A percentile compares a stretch with the other conserved stretches of the same genome.
phyloP scores from a whole-genome alignment of 2,329 filamentous ascomycete genomes.

The Aspergillus tubingensis region DNA sequence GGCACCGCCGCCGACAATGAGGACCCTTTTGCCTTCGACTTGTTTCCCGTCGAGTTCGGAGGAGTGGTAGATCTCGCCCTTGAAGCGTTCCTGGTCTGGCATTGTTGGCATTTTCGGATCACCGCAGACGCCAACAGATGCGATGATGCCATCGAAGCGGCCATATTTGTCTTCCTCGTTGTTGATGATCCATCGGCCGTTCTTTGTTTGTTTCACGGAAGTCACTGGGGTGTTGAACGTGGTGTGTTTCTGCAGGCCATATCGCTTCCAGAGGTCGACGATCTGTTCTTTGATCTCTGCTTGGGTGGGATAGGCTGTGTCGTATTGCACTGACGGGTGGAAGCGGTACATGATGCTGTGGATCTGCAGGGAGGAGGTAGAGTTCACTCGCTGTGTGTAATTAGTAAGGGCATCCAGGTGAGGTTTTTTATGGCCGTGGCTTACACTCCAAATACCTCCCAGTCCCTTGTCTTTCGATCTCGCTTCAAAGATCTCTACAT shows the following conservation, averaged over 20 bases:
- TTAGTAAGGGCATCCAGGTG: not conserved
- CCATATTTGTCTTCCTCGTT: slow-evolving; percentile 69
- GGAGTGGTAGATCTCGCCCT: slow-evolving; percentile 73
- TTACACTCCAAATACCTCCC: slow-evolving; percentile 78
- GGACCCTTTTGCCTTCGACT: slow-evolving; percentile 72
- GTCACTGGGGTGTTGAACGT: slow-evolving; percentile 70
- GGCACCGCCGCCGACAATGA: slow-evolving; percentile 74
- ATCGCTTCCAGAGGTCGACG: slow-evolving; percentile 70
- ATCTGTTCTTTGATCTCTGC: slow-evolving; percentile 75
- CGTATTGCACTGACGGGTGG: slow-evolving; percentile 75
- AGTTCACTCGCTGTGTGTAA: slow-evolving; percentile 67
- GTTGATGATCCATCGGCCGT: slow-evolving; percentile 77
- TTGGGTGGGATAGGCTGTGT: slow-evolving; percentile 73
- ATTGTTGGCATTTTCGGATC: slow-evolving; percentile 73
- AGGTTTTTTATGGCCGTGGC: slow-evolving; percentile 25
- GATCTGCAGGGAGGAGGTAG: slow-evolving; percentile 78
- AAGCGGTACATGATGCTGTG: slow-evolving; percentile 88
- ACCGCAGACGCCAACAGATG: slow-evolving; percentile 78
- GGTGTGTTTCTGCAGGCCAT: slow-evolving; percentile 70
- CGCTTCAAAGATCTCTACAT: slow-evolving; percentile 76
- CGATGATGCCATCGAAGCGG: slow-evolving; percentile 75
- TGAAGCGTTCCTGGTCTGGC: slow-evolving; percentile 70
- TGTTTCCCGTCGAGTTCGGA: slow-evolving; percentile 72
- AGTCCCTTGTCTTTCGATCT: slow-evolving; percentile 63
- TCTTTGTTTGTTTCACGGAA: slow-evolving; percentile 67